These are phyloP conservation scores for Neurospora cerealis DNA, from an alignment of 495 filamentous ascomycete genomes.

Conservation along the genomic window DNA sequence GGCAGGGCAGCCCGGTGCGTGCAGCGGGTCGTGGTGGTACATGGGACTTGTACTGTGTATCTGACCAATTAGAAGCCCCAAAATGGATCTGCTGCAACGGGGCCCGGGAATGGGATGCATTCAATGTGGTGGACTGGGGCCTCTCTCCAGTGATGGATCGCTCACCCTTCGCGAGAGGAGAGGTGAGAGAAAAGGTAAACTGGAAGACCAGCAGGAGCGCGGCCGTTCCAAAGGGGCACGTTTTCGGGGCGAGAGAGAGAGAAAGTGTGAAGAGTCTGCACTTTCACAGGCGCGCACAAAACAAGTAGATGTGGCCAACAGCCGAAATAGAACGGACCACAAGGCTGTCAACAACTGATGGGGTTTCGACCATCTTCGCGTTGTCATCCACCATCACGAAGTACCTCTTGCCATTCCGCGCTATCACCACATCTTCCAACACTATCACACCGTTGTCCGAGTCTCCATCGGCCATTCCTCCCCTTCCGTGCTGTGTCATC, in stretches of 20 bases:
- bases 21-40: conserved; percentile 12
- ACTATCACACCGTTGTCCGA: neutral
- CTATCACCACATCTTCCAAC: neutral
- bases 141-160: conserved; percentile 18
- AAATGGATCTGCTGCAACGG: conserved; percentile 18
- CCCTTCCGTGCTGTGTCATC: neutral
- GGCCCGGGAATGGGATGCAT: conserved; percentile 4
- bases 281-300: conserved; percentile 15
- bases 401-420: neutral
- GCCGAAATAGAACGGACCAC: conserved; percentile 16
- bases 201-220: neutral
- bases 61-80: neutral
- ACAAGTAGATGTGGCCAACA: conserved; percentile 24
- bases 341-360: conserved; percentile 14
- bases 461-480: neutral
- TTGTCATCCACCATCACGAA: neutral
- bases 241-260: conserved; percentile 2
- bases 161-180: conserved; percentile 25
- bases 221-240: neutral
- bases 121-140: conserved; percentile 9
- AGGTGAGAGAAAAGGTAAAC: conserved; percentile 16
- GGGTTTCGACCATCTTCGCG: neutral
- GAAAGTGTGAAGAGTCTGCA: conserved; percentile 26
- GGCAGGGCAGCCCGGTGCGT: neutral
- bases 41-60: neutral